Evolutionary conservation across 2,329 filamentous ascomycete species (phyloP).

Genomic region (Cladophialophora yegresii): DNA sequence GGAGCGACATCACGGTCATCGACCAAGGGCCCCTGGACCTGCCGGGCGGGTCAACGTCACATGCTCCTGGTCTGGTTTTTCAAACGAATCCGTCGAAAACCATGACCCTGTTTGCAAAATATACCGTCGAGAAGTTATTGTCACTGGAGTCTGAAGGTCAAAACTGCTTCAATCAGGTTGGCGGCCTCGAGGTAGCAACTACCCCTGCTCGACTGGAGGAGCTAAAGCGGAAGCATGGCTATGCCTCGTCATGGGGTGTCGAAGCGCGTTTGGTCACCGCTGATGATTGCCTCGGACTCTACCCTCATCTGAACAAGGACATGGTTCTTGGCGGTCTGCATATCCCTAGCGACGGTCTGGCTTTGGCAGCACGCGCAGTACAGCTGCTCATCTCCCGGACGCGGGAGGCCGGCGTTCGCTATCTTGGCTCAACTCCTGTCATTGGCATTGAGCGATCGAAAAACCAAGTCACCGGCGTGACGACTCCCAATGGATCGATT

Average conservation of each 20-base stretch:
- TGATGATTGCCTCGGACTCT: slow-evolving; percentile 56
- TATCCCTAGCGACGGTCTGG: slow-evolving; percentile 63
- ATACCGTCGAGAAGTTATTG: slow-evolving; percentile 63
- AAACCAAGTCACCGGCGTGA: slow-evolving; percentile 59
- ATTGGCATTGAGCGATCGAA: slow-evolving; percentile 57
- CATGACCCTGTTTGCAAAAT: slow-evolving; percentile 61
- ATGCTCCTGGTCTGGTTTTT: slow-evolving; percentile 66
- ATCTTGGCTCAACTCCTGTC: slow-evolving; percentile 59
- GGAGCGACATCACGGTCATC: slow-evolving; percentile 64
- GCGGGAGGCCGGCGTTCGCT: slow-evolving; percentile 59
- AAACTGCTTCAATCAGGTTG: slow-evolving; percentile 62
- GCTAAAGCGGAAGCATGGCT: slow-evolving; percentile 64
- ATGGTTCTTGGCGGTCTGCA: slow-evolving; percentile 61
- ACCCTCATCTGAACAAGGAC: slow-evolving; percentile 58
- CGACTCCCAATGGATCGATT: slow-evolving; percentile 52
- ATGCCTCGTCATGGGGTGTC: slow-evolving; percentile 63
- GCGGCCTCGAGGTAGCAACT: slow-evolving; percentile 64
- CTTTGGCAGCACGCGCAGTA: slow-evolving; percentile 62
- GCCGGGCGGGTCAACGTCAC: slow-evolving; percentile 66
- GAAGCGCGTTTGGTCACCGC: slow-evolving; percentile 55
- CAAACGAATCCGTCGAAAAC: slow-evolving; percentile 54
- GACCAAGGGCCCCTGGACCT: slow-evolving; percentile 65
- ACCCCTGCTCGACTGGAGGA: slow-evolving; percentile 61
- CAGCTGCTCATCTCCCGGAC: slow-evolving; percentile 63
- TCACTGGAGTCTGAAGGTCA: slow-evolving; percentile 54